Evolutionary conservation across 2,329 filamentous ascomycete genomes (phyloP), one percentile per base, ranked within the genome.

Genomic region (Fusarium scirpi): DNA sequence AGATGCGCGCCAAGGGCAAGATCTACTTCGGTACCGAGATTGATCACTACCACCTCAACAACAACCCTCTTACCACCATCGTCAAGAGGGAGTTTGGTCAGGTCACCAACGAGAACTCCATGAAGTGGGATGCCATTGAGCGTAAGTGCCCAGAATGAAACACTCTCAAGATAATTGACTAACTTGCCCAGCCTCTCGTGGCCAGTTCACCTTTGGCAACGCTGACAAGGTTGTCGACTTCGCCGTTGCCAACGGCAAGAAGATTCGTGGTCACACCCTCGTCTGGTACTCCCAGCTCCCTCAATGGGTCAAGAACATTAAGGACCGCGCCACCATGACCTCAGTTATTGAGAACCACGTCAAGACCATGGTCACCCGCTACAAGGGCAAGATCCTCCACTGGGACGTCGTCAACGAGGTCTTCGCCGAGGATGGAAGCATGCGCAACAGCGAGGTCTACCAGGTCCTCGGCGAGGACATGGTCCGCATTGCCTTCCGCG

Each of bases 391-490:
- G 80, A 85, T 91, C 69, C 83, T 85, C 10, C 29, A 60, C 13
- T 51, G 70, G 72, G 89, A 91, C 70, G 89, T 91, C 27, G 83
- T 88, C 62, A 91, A 91, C 78, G 89, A 91, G 76, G 88, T 90
- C 73, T 89, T 90, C 76, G 84, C 85, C 71, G 87, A 91, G 70
- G 84, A 89, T 73, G 90, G 89, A 38, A 81, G 77, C 6, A 82
- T 91, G 58, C 88, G 90, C 46, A 73, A 81, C 30, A 87, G 84
- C 12, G 89, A 92, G 72, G 93, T 92, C 82, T 90, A 83, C 73
- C 84, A 87, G 27, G 87, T 93, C 4, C 85, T 93, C 7, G 91
- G 91, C 46, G 90, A 92, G 80, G 86, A 87, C 77, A 93, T 91
- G 75, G 87, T 94, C 56, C 82, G 83, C 24, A 90, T 92, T 73